Evolutionary conservation across 495 filamentous ascomycete species (phyloP).

Genomic region (Lepraria neglecta): DNA sequence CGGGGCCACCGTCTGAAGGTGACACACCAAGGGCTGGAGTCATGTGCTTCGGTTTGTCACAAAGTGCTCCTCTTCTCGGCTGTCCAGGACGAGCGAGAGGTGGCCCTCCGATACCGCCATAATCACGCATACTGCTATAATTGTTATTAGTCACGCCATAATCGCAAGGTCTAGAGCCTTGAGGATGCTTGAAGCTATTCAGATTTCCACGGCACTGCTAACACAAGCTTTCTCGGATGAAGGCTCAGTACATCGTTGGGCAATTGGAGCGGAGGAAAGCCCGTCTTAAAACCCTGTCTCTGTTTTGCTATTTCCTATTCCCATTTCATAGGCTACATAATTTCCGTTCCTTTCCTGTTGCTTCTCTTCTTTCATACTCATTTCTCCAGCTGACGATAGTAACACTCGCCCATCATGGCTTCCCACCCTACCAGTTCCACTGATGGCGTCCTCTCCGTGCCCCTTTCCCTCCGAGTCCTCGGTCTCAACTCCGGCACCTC

Average conservation of each 20-base stretch:
- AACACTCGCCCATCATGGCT: neutral
- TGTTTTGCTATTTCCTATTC: neutral
- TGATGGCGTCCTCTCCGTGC: neutral
- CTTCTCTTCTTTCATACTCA: neutral
- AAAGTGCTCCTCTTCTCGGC: no score
- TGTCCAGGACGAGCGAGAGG: no score
- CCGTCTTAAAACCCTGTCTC: neutral
- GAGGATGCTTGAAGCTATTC: neutral
- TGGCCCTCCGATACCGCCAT: no score
- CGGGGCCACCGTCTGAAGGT: neutral
- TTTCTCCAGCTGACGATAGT: neutral
- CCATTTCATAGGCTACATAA: neutral
- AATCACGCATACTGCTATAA: neutral
- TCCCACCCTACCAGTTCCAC: neutral
- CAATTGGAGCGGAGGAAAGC: neutral
- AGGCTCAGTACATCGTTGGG: conserved; percentile 3
- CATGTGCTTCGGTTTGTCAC: no score
- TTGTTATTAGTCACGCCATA: neutral
- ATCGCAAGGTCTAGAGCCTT: neutral
- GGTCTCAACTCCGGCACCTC: neutral
- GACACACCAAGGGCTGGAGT: neutral
- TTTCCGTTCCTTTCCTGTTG: neutral
- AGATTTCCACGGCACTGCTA: neutral
- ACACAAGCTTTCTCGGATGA: neutral
- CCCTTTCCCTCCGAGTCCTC: neutral